Evolutionary conservation across 2,329 filamentous ascomycete genomes (phyloP).

Genomic region (Monosporascus sp.): DNA sequence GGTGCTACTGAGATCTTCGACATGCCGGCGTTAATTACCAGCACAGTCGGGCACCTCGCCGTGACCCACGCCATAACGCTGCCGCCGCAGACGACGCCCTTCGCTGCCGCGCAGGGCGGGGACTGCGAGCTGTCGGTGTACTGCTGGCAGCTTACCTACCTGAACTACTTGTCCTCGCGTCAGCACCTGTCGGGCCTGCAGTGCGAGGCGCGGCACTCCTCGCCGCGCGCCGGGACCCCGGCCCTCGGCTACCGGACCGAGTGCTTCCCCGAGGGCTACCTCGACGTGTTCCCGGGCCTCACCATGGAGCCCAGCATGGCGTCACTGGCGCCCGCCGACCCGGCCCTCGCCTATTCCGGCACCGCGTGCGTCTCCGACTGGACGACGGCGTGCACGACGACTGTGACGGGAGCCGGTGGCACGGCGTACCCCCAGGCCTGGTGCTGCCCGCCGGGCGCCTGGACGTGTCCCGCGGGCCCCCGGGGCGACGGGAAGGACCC

Average conservation of each 20-base stretch:
- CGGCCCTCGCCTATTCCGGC: slow-evolving; percentile 4
- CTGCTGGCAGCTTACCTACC: neutral
- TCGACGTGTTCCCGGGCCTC: neutral
- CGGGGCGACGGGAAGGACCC: neutral
- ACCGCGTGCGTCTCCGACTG: slow-evolving; percentile 5
- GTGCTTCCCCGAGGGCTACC: neutral
- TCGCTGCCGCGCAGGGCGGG: neutral
- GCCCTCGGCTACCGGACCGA: neutral
- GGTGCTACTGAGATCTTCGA: neutral
- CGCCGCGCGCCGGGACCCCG: neutral
- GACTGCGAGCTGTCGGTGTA: neutral
- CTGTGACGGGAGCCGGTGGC: neutral
- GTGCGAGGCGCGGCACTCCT: neutral
- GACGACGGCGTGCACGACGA: slow-evolving; percentile 6
- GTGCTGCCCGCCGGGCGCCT: slow-evolving; percentile 6
- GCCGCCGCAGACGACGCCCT: neutral
- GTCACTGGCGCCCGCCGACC: neutral
- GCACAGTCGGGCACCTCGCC: neutral
- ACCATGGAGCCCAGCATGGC: neutral
- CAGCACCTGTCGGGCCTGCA: neutral
- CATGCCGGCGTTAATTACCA: slow-evolving; percentile 32
- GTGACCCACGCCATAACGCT: neutral
- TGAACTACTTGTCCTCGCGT: neutral
- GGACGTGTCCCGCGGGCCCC: neutral
- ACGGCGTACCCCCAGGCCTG: slow-evolving; percentile 4